Evolutionary conservation across 2,329 filamentous ascomycete genomes (phyloP), one percentile per base, ranked within the genome.

Genomic region (Microascus cirrosus): DNA sequence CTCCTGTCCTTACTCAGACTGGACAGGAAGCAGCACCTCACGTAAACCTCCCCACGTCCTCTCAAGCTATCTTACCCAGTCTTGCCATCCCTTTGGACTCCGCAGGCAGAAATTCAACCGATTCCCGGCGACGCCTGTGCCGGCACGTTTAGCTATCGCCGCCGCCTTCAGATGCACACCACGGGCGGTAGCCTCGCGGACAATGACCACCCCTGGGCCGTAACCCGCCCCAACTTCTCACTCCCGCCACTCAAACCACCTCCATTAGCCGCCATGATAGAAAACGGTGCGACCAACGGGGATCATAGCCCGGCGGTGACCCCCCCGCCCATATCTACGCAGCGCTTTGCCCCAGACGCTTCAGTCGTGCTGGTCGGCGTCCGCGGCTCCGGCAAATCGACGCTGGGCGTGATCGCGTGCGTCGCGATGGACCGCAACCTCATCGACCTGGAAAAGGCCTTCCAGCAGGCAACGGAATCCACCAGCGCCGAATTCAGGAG

Each of bases 341-440:
- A 64, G 50, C 67, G 61, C 53, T 88, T 87, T 65, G 71, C 75
- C 10, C 68, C 76, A 11, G 79, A 87, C 73, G 83, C 85, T 1
- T 90, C 88, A 1, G 83, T 92, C 58, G 80, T 91, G 7, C 75
- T 92, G 20, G 79, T 88, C 24, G 88, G 88, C 2, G 83, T 90
- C 58, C 82, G 86, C 15, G 88, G 87, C 12, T 83, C 85, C 5
- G 88, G 88, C 18, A 91, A 91, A 69, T 87, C 86, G 1, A 90
- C 86, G 1, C 73, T 92, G 12, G 88, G 85, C 15, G 81, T 92
- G 54, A 89, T 92, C 61, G 85, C 87, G 6, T 87, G 87, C 0
- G 84, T 84, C 8, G 85, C 86, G 54, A 83, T 88, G 68, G 81
- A 83, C 57, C 77, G 85, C 48, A 82, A 82, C 57, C 76, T 91